These are phyloP conservation scores for Suillus placidus DNA, from an alignment of 768 basidiomycete species.

Conservation along the genomic window DNA sequence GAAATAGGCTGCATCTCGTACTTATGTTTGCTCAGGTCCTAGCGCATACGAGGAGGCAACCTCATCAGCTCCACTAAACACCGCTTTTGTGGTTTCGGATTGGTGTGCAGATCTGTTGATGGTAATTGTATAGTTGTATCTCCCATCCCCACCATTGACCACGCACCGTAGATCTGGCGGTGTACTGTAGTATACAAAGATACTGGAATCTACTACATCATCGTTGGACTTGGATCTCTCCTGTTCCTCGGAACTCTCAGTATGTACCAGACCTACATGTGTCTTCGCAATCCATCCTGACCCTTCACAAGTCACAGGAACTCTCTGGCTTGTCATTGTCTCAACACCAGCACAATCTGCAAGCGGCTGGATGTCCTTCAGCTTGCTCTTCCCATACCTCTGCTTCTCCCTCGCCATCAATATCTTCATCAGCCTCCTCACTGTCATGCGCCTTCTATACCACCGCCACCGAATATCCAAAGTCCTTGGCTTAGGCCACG, in stretches of 20 bases:
- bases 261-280: conserved; percentile 8
- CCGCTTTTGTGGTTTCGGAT: conserved; percentile 33
- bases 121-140: conserved; percentile 19
- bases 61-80: conserved; percentile 29
- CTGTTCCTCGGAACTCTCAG: conserved; percentile 31
- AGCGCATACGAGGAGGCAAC: conserved; percentile 25
- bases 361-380: conserved; percentile 34
- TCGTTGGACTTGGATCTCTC: conserved; percentile 20
- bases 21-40: conserved; percentile 22
- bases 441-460: conserved; percentile 34
- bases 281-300: background rate
- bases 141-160: background rate
- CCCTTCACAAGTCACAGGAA: conserved; percentile 28
- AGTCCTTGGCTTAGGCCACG: conserved; percentile 31
- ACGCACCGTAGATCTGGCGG: conserved; percentile 30
- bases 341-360: conserved; percentile 24
- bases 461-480: conserved; percentile 29
- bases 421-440: conserved; percentile 33
- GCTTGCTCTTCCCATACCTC: conserved; percentile 35
- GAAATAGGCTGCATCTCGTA: too few species aligned
- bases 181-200: conserved; percentile 36
- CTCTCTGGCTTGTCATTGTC: conserved; percentile 32
- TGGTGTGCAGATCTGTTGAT: conserved; percentile 35
- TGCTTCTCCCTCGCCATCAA: conserved; percentile 37
- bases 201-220: conserved; percentile 21